Evolutionary conservation across 371 early-diverging fungal species (phyloP), one percentile per base, ranked within the genome.

Genomic region (Entomophthora muscae): DNA sequence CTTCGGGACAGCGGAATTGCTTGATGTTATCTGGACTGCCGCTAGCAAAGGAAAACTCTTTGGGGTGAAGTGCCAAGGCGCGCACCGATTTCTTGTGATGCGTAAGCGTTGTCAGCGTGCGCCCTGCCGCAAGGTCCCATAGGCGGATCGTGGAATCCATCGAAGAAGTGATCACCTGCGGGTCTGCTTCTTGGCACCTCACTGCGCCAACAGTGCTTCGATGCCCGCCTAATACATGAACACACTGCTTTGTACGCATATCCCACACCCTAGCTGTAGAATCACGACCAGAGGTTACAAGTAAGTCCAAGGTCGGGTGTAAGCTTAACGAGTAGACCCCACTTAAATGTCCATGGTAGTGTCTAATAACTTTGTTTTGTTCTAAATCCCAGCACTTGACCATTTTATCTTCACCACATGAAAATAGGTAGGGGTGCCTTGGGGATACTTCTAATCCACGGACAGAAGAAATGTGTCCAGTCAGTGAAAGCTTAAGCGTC

Each of bases 321-420:
- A 98, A 70, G 29, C 84, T 83, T 54, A 97, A 66, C 3, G 89
- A 77, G 68, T 93, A 97, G 21, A 98, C 87, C 55, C 95, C 98
- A 17, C 85, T 84, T 33, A 96, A 71, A 75, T 98, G 98, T 0
- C 98, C 98, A 66, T 97, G 97, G 72, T 96, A 98, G 67, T 96
- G 94, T 23, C 98, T 86, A 65, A 98, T 92, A 32, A 94, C 96
- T 73, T 96, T 95, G 77, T 98, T 98, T 62, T 85, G 82, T 72
- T 95, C 96, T 62, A 98, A 73, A 76, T 98, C 98, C 96, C 97
- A 98, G 74, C 95, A 96, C 68, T 94, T 95, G 64, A 98, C 88
- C 85, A 86, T 86, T 70, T 96, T 96, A 75, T 98, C 98, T 70
- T 96, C 97, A 66, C 93, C 95, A 65, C 84, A 83, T 1, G 95